These are phyloP conservation scores for Talaromyces sp. DNA, from an alignment of 2,329 filamentous ascomycete genomes.

Conservation along the genomic window DNA sequence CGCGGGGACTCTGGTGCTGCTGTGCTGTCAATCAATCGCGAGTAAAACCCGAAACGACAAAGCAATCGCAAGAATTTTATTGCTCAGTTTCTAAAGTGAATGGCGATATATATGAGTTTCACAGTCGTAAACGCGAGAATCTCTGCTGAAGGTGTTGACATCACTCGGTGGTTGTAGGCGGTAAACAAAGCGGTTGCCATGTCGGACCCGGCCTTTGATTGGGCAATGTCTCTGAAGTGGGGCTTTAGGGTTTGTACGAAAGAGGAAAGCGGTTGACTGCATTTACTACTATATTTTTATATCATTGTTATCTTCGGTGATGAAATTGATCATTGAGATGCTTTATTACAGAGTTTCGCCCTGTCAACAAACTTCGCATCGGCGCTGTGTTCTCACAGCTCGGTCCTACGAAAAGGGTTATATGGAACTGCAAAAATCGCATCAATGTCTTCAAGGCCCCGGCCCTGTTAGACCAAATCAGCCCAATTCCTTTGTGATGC, in stretches of 20 bases:
- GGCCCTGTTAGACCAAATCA: not conserved
- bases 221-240: not conserved
- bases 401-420: not conserved
- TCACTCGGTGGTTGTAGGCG: not conserved
- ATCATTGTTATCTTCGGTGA: not conserved
- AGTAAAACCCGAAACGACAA: not conserved
- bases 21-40: not conserved
- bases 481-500: not conserved
- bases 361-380: not conserved
- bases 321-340: not conserved
- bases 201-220: not conserved
- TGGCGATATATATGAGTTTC: not conserved
- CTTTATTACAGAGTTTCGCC: not conserved
- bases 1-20: not conserved
- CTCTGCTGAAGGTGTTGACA: not conserved
- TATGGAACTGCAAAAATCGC: not conserved
- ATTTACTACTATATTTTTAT: not conserved
- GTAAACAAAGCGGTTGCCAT: not conserved
- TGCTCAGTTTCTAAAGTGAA: not conserved
- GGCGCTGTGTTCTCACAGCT: too few species aligned
- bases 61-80: not conserved
- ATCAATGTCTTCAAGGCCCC: constrained; percentile 1
- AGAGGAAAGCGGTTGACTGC: not conserved
- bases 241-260: not conserved
- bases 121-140: not conserved